phyloP scores from a whole-genome alignment of 441 rosid species.

The Pelargonium cotyledonis region DNA sequence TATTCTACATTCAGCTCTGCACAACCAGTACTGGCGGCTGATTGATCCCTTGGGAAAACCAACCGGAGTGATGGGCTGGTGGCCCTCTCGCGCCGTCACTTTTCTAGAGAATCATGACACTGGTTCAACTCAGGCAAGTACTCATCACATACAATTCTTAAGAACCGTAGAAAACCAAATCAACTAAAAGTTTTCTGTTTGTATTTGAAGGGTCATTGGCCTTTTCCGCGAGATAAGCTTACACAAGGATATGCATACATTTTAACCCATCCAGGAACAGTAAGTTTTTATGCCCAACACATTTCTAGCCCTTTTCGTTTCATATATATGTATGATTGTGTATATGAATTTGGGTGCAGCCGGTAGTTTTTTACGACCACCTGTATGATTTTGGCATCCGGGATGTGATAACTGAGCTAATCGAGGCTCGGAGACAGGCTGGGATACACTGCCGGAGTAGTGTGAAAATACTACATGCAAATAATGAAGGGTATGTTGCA shows the following conservation, averaged over 20 bases:
- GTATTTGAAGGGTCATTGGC: constrained; percentile 37
- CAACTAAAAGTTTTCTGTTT: too few species aligned
- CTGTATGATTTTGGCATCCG: constrained; percentile 46
- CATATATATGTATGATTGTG: too few species aligned
- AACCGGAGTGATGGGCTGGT: constrained; percentile 55
- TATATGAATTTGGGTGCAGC: too few species aligned
- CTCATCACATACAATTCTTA: too few species aligned
- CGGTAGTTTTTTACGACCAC: constrained; percentile 37
- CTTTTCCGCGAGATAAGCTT: constrained; percentile 46
- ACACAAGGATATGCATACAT: constrained; percentile 42
- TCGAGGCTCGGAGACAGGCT: constrained; percentile 37
- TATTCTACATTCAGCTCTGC: constrained; percentile 45
- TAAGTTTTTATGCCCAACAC: constrained; percentile 14
- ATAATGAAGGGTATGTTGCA: constrained; percentile 45
- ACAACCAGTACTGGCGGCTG: constrained; percentile 42
- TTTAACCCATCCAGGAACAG: constrained; percentile 49
- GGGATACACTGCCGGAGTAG: constrained; percentile 41
- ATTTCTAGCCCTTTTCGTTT: too few species aligned
- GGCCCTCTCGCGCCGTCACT: constrained; percentile 51
- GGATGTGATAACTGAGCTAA: constrained; percentile 33
- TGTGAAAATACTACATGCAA: constrained; percentile 42
- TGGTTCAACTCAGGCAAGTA: constrained; percentile 39
- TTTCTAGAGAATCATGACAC: constrained; percentile 53
- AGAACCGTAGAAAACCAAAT: too few species aligned
- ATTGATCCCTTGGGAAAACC: constrained; percentile 50